A percentile compares a stretch with the other conserved stretches of the same genome.
Conservation (phyloP, 108 stramenopile species). For the Cyclostephanos tholiformis region DNA sequence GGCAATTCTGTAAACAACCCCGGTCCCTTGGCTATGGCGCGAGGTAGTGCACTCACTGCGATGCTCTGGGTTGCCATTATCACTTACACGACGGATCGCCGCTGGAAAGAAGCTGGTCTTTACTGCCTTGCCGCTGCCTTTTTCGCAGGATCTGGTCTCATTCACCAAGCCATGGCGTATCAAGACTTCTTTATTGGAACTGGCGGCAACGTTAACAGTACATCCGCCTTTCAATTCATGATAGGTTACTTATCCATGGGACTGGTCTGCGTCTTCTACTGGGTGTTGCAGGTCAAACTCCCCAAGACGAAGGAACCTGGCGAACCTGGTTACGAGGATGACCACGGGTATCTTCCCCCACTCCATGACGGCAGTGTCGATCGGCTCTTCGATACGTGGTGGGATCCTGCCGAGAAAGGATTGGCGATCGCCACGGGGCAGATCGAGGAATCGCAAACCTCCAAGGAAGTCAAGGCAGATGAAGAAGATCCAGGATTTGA, state of each 20-base stretch:
- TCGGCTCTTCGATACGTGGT: conserved; percentile 38
- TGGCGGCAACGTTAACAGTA: background rate
- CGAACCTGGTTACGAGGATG: conserved; percentile 27
- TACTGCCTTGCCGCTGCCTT: conserved; percentile 33
- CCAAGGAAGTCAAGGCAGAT: too few species aligned
- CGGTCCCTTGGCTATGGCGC: conserved; percentile 49
- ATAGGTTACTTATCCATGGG: conserved; percentile 26
- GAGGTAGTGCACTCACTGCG: conserved; percentile 37
- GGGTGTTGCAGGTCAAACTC: conserved; percentile 1
- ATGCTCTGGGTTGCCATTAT: conserved; percentile 53
- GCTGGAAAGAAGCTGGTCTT: conserved; percentile 35
- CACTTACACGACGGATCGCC: conserved; percentile 50
- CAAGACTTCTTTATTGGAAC: background rate
- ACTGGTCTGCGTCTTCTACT: conserved; percentile 5
- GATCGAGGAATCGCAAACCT: too few species aligned
- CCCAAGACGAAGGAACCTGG: conserved; percentile 19
- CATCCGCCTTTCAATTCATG: conserved; percentile 31
- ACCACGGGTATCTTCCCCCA: conserved; percentile 29
- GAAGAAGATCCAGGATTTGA: too few species aligned
- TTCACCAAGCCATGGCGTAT: conserved; percentile 43
- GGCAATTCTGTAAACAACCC: conserved; percentile 24
- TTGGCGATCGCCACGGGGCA: background rate
- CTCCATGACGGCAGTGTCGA: conserved; percentile 19
- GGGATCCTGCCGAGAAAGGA: conserved; percentile 25
- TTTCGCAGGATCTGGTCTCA: conserved; percentile 54